Evolutionary conservation across 768 basidiomycete genomes (phyloP).

Genomic region (Dentipellis fragilis): DNA sequence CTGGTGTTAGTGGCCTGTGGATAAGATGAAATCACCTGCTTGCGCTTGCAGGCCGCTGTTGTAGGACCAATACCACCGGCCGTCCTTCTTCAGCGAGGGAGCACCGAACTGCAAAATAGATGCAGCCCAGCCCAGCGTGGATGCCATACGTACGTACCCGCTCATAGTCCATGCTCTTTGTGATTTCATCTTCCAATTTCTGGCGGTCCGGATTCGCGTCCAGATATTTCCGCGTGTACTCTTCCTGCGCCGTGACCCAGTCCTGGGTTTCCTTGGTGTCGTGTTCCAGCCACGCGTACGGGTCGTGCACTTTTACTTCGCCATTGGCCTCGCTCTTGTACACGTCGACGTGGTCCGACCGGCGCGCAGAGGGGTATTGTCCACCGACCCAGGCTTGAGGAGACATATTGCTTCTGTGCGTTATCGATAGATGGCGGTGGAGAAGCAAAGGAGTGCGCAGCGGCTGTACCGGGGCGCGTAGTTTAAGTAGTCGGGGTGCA

Average conservation of each 20-base stretch:
- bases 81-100: slow-evolving; percentile 52
- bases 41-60: slow-evolving; percentile 74
- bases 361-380: slow-evolving; percentile 53
- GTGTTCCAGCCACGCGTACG: slow-evolving; percentile 69
- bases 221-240: slow-evolving; percentile 48
- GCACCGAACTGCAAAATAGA: slow-evolving; percentile 42
- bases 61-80: slow-evolving; percentile 73
- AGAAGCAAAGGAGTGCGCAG: neutral
- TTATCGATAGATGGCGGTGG: neutral
- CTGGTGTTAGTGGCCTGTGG: neutral
- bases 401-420: slow-evolving; percentile 13
- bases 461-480: neutral
- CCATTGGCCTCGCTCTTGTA: slow-evolving; percentile 61
- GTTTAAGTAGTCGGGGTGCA: neutral
- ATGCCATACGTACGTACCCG: neutral
- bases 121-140: neutral
- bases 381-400: slow-evolving; percentile 42
- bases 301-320: slow-evolving; percentile 54
- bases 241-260: slow-evolving; percentile 55
- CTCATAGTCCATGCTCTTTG: slow-evolving; percentile 38
- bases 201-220: slow-evolving; percentile 52
- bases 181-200: slow-evolving; percentile 50
- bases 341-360: slow-evolving; percentile 55
- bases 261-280: slow-evolving; percentile 50
- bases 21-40: slow-evolving; percentile 20